Conservation (phyloP, 805 yeast species). For the Candida methanosorbosa region DNA sequence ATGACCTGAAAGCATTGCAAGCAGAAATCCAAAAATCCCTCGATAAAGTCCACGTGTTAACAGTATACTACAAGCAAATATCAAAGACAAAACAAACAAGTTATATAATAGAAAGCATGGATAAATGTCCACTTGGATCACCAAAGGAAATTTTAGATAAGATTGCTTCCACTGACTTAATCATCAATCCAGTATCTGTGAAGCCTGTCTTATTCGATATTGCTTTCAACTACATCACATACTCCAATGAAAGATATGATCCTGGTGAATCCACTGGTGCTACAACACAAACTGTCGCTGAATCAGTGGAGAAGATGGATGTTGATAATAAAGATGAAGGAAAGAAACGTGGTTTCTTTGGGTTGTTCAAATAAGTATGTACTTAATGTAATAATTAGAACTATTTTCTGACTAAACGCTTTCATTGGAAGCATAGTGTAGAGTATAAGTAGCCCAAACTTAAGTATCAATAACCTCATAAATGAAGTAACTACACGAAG, state of each 20-base stretch:
- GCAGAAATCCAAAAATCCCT: constrained; percentile 10
- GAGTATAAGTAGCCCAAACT: no score
- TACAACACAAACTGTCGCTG: no score
- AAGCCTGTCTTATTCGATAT: constrained; percentile 91
- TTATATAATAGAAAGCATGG: constrained; percentile 20
- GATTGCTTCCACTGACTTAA: constrained; percentile 21
- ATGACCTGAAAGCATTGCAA: constrained; percentile 20
- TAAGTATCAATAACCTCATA: no score
- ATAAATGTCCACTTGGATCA: constrained; percentile 20
- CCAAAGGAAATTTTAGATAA: constrained; percentile 21
- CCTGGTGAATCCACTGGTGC: no score
- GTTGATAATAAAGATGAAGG: no score
- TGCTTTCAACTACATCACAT: constrained; percentile 74
- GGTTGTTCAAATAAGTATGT: no score
- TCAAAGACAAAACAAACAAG: constrained; percentile 5
- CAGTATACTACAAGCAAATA: constrained; percentile 32
- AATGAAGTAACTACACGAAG: no score
- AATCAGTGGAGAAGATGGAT: no score
- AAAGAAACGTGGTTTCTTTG: constrained; percentile 60
- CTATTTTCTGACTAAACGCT: no score
- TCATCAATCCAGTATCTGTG: constrained; percentile 54
- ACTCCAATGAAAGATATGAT: no score
- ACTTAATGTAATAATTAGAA: no score
- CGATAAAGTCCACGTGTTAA: constrained; percentile 34
- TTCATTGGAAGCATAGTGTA: no score